These are phyloP conservation scores for Forsythia suspensa DNA, from an alignment of 257 asterid species.

Conservation along the genomic window DNA sequence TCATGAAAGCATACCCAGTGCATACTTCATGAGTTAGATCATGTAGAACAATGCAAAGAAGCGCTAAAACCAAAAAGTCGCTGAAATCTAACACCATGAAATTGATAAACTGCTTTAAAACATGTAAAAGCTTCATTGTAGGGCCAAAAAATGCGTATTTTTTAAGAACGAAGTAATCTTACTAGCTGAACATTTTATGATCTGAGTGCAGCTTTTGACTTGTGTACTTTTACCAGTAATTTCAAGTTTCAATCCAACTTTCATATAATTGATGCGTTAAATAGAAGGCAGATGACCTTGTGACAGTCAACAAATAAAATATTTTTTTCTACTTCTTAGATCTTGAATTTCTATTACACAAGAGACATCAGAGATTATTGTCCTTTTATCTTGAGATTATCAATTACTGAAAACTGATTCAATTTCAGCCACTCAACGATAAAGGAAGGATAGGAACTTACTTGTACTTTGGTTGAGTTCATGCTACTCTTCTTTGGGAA, in stretches of 20 bases:
- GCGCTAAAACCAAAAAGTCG: neutral
- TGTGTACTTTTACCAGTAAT: neutral
- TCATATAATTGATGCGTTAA: neutral
- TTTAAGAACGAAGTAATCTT: neutral
- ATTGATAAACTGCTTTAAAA: neutral
- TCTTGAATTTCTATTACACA: neutral
- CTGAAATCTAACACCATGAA: neutral
- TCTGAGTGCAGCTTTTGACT: neutral
- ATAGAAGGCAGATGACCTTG: neutral
- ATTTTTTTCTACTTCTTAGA: neutral
- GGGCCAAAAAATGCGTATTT: neutral
- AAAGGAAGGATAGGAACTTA: slow-evolving; percentile 17
- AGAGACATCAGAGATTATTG: neutral
- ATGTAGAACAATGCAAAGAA: neutral
- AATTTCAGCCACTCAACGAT: neutral
- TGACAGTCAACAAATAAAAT: neutral
- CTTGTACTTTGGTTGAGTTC: slow-evolving; percentile 44
- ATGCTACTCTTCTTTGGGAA: slow-evolving; percentile 41
- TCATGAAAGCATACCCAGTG: slow-evolving; percentile 5
- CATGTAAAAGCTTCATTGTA: neutral
- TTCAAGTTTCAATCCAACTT: neutral
- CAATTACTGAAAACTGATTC: neutral
- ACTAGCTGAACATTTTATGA: neutral
- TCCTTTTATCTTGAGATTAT: neutral
- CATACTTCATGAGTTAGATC: neutral